Evolutionary conservation across 192 early-diverging fungal genomes (phyloP).

Genomic region (Backusella tuberculispora): DNA sequence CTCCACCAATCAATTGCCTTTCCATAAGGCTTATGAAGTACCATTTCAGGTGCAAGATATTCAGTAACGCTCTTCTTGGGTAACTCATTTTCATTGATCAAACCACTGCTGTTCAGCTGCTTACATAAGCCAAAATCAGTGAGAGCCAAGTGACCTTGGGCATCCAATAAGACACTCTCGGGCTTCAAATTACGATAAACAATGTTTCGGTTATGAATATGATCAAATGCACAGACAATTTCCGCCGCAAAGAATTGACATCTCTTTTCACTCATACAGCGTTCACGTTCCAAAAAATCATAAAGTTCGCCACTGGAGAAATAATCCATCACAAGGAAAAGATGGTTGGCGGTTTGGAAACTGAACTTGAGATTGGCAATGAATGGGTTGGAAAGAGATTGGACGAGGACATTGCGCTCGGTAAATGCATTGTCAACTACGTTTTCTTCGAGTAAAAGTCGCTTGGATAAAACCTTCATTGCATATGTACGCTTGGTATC

Average conservation of each 20-base stretch:
- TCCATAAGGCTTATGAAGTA: slow-evolving; percentile 69
- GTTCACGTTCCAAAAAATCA: slow-evolving; percentile 72
- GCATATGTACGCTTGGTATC: slow-evolving; percentile 83
- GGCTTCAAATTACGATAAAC: slow-evolving; percentile 78
- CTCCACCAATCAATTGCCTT: slow-evolving; percentile 85
- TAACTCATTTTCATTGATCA: background rate
- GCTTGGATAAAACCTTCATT: slow-evolving; percentile 82
- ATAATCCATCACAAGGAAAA: slow-evolving; percentile 81
- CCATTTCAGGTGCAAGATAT: slow-evolving; percentile 89
- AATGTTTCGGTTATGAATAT: slow-evolving; percentile 68
- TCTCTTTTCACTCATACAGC: slow-evolving; percentile 61
- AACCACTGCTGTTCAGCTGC: slow-evolving; percentile 38
- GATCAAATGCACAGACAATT: slow-evolving; percentile 68
- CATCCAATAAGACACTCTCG: slow-evolving; percentile 70
- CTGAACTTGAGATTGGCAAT: slow-evolving; percentile 78
- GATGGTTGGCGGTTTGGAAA: slow-evolving; percentile 76
- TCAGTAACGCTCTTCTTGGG: slow-evolving; percentile 53
- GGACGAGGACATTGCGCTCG: slow-evolving; percentile 77
- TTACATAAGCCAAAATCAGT: slow-evolving; percentile 85
- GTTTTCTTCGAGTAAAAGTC: slow-evolving; percentile 72
- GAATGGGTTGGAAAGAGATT: slow-evolving; percentile 66
- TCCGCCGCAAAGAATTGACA: slow-evolving; percentile 75
- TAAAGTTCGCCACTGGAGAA: slow-evolving; percentile 84
- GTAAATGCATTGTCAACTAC: slow-evolving; percentile 77
- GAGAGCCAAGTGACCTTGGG: slow-evolving; percentile 71